A percentile compares a stretch with the other conserved stretches of the same genome.
Conservation (phyloP, 495 filamentous ascomycete genomes). For the Aspergillus affinis region DNA sequence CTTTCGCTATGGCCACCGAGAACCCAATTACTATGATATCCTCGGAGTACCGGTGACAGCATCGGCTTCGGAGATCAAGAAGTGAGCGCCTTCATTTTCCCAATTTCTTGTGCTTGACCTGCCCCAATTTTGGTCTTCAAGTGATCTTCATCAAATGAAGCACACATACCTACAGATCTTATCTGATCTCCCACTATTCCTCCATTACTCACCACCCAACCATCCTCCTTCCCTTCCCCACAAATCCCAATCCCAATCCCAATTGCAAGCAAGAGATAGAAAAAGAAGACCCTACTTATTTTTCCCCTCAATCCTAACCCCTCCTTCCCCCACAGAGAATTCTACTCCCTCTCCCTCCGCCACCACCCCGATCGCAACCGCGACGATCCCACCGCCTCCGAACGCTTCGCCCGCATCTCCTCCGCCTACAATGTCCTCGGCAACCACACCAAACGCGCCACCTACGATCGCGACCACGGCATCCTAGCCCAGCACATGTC, state of each 20-base stretch:
- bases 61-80: conserved; percentile 77
- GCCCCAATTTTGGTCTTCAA: neutral
- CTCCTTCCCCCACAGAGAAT: conserved; percentile 50
- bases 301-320: neutral
- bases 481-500: conserved; percentile 35
- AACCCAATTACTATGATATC: conserved; percentile 74
- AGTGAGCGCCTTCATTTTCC: conserved; percentile 45
- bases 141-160: neutral
- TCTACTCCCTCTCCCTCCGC: conserved; percentile 86
- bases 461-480: conserved; percentile 72
- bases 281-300: too few species aligned
- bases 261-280: too few species aligned
- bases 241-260: too few species aligned
- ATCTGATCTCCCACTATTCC: neutral
- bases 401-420: conserved; percentile 80
- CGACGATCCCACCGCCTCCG: conserved; percentile 64
- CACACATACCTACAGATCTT: neutral
- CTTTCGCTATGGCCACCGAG: conserved; percentile 26
- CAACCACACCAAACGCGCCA: conserved; percentile 65
- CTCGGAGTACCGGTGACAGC: conserved; percentile 71
- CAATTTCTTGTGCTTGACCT: neutral
- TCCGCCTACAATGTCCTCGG: conserved; percentile 83
- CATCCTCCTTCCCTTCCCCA: too few species aligned
- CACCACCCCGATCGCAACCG: conserved; percentile 95
- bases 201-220: too few species aligned